Percentiles rank a stretch among this genome's conserved stretches.
phyloP scores from a whole-genome alignment of 1,284 basidiomycete genomes.

The Mycosarcoma maydis region DNA sequence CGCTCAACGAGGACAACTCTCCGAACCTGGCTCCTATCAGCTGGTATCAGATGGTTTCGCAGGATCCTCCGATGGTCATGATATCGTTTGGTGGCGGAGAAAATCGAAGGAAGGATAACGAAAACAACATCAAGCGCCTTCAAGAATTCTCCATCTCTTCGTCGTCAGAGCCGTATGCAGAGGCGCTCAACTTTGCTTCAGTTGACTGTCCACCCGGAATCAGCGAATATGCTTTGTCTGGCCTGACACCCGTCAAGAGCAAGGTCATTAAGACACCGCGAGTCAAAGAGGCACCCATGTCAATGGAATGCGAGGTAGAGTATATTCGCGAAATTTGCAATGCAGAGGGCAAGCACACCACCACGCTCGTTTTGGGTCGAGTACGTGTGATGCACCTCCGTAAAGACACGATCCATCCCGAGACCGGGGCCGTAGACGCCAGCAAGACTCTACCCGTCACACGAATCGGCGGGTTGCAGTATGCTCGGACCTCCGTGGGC shows the following conservation, averaged over 20 bases:
- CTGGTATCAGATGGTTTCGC: conserved; percentile 61
- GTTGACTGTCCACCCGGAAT: conserved; percentile 49
- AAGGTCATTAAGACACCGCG: conserved; percentile 48
- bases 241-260: conserved; percentile 55
- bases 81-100: conserved; percentile 51
- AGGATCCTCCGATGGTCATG: conserved; percentile 58
- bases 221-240: conserved; percentile 52
- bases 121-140: conserved; percentile 48
- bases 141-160: conserved; percentile 50
- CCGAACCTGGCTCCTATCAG: conserved; percentile 54
- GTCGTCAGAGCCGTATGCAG: conserved; percentile 52
- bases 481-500: conserved; percentile 33
- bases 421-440: conserved; percentile 45
- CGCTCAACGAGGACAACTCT: conserved; percentile 42
- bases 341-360: conserved; percentile 50
- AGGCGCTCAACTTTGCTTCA: conserved; percentile 58
- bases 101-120: conserved; percentile 51
- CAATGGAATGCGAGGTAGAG: conserved; percentile 58
- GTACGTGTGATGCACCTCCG: conserved; percentile 52
- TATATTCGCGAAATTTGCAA: conserved; percentile 43
- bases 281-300: conserved; percentile 54
- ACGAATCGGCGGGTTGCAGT: conserved; percentile 52
- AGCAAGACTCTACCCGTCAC: conserved; percentile 48
- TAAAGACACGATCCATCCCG: conserved; percentile 49
- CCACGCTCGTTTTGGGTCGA: conserved; percentile 51